Conservation (phyloP, 1,284 basidiomycete genomes). For the Ustilago sp. region DNA sequence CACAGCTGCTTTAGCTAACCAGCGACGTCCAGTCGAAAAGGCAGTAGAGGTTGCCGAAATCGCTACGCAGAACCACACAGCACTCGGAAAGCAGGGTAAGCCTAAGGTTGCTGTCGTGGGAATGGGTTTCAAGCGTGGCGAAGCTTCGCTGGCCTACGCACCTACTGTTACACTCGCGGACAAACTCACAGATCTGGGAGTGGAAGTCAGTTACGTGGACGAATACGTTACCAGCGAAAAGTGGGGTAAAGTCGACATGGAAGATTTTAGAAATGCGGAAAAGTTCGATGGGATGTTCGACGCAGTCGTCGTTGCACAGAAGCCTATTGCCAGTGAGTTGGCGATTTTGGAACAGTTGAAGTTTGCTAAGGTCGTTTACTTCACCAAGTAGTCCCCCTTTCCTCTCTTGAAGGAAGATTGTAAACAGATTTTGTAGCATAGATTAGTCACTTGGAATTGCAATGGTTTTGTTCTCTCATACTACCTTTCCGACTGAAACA, state of each 20-base stretch:
- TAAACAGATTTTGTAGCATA: slow-evolving; percentile 6
- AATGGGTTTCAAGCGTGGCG: slow-evolving; percentile 44
- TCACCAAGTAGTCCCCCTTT: slow-evolving; percentile 17
- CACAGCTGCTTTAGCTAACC: slow-evolving; percentile 26
- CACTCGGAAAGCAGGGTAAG: background rate
- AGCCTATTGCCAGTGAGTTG: slow-evolving; percentile 25
- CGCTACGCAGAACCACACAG: slow-evolving; percentile 2
- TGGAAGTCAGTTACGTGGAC: slow-evolving; percentile 37
- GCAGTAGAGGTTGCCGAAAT: slow-evolving; percentile 20
- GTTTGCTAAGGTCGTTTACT: slow-evolving; percentile 20
- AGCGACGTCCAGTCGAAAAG: slow-evolving; percentile 22
- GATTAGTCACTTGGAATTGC: background rate
- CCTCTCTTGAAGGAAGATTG: background rate
- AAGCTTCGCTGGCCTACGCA: slow-evolving; percentile 32
- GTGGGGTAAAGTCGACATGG: slow-evolving; percentile 20
- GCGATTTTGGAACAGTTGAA: slow-evolving; percentile 21
- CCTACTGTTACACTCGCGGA: slow-evolving; percentile 39
- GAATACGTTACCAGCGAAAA: slow-evolving; percentile 30
- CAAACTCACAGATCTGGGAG: slow-evolving; percentile 23
- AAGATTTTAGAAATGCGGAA: slow-evolving; percentile 10
- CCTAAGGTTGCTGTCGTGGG: slow-evolving; percentile 23
- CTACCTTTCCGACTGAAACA: too few relatives aligned
- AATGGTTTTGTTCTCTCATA: too few relatives aligned
- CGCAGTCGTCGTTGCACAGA: slow-evolving; percentile 32
- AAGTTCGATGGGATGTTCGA: slow-evolving; percentile 21